Base-by-base conservation (phyloP, 2,329 filamentous ascomycete species). In the Lachnellula occidentalis region DNA sequence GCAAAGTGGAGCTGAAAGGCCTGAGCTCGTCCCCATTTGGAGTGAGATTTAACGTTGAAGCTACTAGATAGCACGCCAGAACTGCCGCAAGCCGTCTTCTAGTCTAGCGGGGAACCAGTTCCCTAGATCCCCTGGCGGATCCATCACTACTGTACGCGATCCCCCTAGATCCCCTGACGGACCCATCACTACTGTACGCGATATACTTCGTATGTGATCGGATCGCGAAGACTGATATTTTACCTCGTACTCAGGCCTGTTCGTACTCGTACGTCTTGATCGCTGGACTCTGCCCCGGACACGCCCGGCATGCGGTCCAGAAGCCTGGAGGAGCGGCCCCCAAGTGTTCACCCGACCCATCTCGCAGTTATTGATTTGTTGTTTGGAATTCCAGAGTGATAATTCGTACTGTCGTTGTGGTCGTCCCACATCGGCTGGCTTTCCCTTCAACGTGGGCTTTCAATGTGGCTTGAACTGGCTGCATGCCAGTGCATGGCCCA, bases 1-100 rank as follows among this genome's bases (percentile, higher is more conserved):
- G 47, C 51, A 50, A 52, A 27, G 49, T 37, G 55, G 34, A 48
- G 50, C 50, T 48, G 34, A 41, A 9, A 24, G 41, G 34, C 17
- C 45, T 43, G 14, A 41, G 27, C 53, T 37, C n/a, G 12, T 41
- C 47, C 47, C 37, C 36, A 27, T 46, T 46, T 46, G 27, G 43
- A 15, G 41, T 22, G 36, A 24, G 17, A 7, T 54, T 48, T 55
- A 54, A 54, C 51, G 27, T 57, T 55, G 50, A 59, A 57, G 57
- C 52, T 58, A 47, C 50, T 54, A 48, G 55, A 17, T 48, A 34
- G 15, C 51, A 50, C 47, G 50, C 51, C 56, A 52, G 51, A 47
- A 53, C 12, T 31, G 27, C 27, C 27, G 27, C 12, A 31, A 9
- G 27, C 27, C 27, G 12, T 27, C 22, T 45, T 56, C 47, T 58